Evolutionary conservation across 805 yeast species (phyloP).

Genomic region (Saccharomycopsis amapae): DNA sequence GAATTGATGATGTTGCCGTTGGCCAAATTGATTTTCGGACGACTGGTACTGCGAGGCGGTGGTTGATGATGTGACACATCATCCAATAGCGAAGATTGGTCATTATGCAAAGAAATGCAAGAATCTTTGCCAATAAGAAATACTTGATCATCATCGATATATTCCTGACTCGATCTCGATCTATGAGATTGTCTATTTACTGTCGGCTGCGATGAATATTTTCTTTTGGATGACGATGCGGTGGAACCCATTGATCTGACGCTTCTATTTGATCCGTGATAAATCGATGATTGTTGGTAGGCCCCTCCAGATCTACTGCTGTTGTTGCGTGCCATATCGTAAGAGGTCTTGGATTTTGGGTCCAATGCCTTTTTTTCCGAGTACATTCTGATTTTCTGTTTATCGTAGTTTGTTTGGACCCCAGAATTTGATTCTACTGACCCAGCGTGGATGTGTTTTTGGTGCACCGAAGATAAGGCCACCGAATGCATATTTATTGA

Average conservation of each 20-base stretch:
- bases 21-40: too few relatives aligned
- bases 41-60: too few relatives aligned
- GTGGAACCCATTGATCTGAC: background rate
- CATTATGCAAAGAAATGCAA: conserved; percentile 10
- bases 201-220: background rate
- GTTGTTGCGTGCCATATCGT: background rate
- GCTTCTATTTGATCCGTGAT: background rate
- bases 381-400: conserved; percentile 15
- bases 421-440: background rate
- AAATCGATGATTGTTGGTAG: background rate
- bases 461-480: conserved; percentile 15
- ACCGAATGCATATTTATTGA: conserved; percentile 18
- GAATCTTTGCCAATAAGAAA: conserved; percentile 11
- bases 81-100: too few relatives aligned
- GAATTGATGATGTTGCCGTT: too few relatives aligned
- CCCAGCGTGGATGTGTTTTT: conserved; percentile 17
- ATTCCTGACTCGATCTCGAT: background rate
- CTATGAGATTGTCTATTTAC: background rate
- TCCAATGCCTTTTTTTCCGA: conserved; percentile 16
- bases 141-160: conserved; percentile 2
- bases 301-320: background rate
- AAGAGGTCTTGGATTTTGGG: conserved; percentile 1
- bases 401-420: conserved; percentile 17
- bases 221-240: background rate
- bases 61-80: too few relatives aligned